Evolutionary conservation across 441 rosid species (phyloP), one percentile per base, ranked within the genome.

Genomic region (Syzygium malaccense): DNA sequence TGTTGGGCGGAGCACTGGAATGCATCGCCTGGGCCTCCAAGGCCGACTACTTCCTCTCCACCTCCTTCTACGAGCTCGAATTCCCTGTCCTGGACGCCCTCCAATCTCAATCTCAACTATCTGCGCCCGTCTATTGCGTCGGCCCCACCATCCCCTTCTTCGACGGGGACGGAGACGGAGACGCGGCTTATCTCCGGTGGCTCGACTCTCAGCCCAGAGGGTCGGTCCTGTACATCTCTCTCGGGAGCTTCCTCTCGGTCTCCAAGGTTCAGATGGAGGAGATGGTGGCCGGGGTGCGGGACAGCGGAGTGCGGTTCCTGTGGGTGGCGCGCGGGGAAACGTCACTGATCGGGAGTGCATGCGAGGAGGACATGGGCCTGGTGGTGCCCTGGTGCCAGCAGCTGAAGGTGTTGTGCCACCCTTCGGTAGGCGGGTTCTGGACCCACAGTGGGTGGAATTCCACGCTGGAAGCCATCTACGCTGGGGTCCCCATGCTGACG

Each of bases 401-500:
- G 68, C 55, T 92, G 71, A 89, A 78, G 87, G 92, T 90, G 86
- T 83, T 92, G 88, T 88, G 91, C 79, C 92, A 90, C 86, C 85
- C 90, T 62, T 90, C 92, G 33, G 79, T 87, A 1, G 90, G 92
- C 3, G 93, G 91, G 5, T 91, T 92, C 78, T 91, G 90, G 92
- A 91, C 90, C 12, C 93, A 92, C 28, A 86, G 93, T 23, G 92
- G 93, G 83, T 92, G 91, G 91, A 91, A 91, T 88, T 91, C 92
- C 3, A 87, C 90, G 55, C 86, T 89, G 79, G 94, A 92, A 88
- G 89, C 89, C 79, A 62, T 90, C 80, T 91, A 88, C 53, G 89
- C 91, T 3, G 93, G 93, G 7, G 92, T 89, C 51, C 93, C 92
- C 1, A 87, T 91, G 89, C 91, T 92, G 14, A 86, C 93, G 20